Evolutionary conservation across 208 protist genomes (phyloP), one percentile per base, ranked within the genome.

Genomic region (Leishmania guyanensis): DNA sequence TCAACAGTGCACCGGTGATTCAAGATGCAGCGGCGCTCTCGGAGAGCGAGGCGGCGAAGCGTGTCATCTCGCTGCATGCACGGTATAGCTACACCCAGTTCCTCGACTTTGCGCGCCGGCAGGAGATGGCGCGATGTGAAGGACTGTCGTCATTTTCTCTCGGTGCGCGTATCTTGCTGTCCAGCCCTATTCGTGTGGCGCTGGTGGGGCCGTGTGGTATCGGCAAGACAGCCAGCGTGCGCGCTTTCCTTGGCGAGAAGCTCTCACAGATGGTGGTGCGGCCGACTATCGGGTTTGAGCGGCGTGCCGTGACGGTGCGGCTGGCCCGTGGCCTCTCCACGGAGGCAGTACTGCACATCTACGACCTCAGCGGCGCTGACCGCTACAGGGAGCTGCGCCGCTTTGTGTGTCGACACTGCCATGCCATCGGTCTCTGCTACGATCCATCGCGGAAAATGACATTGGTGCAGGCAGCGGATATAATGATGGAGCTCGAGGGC

Each of bases 61-160:
- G 90, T 3, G 91, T 93, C 78, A 96, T 97, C 76, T 97, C 94
- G 10, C 85, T 95, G 17, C 90, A 97, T 82, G 90, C 94, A 54
- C 85, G 94, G 46, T 97, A 97, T 84, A 97, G 93, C 85, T 97
- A 90, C 84, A 96, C 94, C 0, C 94, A 97, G 84, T 97, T 97
- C 71, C 85, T 97, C 29, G 92, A 97, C 77, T 97, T 95, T 85
- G 86, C 90, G 6, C 85, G 90, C 1, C 86, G 92, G 46, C 86
- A 91, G 71, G 92, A 97, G 84, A 91, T 94, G 90, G 90, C 91
- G 22, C 86, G 90, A 33, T 94, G 94, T 58, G 87, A 95, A 56
- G 94, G 92, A 12, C 80, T 97, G 16, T 93, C 90, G 20, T 94
- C 88, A 60, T 96, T 97, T 74, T 92, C 89, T 2, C 87, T 93